Evolutionary conservation across 768 basidiomycete genomes (phyloP), one percentile per base, ranked within the genome.

Genomic region (Tricholoma bakamatsutake): DNA sequence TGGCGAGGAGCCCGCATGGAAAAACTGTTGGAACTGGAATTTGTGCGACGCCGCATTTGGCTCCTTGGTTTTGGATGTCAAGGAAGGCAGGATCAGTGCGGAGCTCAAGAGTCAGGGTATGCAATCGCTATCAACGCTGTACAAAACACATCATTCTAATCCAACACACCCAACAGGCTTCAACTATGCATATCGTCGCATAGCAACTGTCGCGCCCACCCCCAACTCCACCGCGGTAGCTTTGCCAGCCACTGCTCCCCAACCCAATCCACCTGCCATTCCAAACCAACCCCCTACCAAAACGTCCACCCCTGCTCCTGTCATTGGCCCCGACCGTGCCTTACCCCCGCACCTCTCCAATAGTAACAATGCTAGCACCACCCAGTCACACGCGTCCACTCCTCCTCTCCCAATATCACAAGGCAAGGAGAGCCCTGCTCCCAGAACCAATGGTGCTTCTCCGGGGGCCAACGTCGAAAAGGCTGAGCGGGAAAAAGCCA

Each of bases 11-110:
- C 85, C 88, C 3, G 86, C 91, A 0, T 99, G 97, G 97, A 99
- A 98, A 72, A 98, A 97, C 68, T 93, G 92, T 68, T 98, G 96
- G 96, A 93, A 97, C 68, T 97, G 96, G 96, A 96, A 98, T 65
- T 73, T 98, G 42, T 94, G 94, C 60, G 97, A 99, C 62, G 96
- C 96, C 5, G 90, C 93, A 2, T 97, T 88, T 58, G 96, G 97
- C 1, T 85, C 84, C 10, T 79, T 99, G 33, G 75, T 97, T 1
- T 74, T 99, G 45, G 93, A 97, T 61, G 74, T 98, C 63, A 88
- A 88, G 62, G 95, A 98, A 57, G 94, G 96, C 6, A 78, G 95
- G 49, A 83, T 99, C 46, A 94, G 91, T 56, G 88, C 88, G 0
- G 95, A 98, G 67, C 79, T 95, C 58, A 95, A 88, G 72, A 91